phyloP scores from a whole-genome alignment of 176 grass and related monocot species.

The Juncus inflexus region DNA sequence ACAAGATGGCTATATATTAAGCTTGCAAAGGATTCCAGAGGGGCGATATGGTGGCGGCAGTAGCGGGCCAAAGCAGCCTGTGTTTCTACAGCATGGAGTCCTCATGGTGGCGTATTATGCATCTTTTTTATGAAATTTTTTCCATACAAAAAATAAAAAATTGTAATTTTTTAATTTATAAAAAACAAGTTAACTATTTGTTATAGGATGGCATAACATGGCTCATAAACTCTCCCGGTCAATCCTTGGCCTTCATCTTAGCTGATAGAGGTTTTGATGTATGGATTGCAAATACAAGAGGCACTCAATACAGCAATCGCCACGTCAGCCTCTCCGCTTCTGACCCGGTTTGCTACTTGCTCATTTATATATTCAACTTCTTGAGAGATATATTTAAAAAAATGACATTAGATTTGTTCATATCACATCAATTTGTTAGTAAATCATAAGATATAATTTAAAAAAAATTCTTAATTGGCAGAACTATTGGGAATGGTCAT shows the following conservation, averaged over 20 bases:
- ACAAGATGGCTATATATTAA: slow-evolving; percentile 38
- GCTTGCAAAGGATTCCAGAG: slow-evolving; percentile 32
- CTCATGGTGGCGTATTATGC: slow-evolving; percentile 25
- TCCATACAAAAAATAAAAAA: background rate
- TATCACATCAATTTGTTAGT: background rate
- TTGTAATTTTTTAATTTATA: background rate
- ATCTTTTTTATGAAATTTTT: background rate
- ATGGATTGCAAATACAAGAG: slow-evolving; percentile 77
- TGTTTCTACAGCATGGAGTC: slow-evolving; percentile 39
- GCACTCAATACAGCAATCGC: slow-evolving; percentile 60
- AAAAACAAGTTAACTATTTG: too few species aligned
- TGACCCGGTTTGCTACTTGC: slow-evolving; percentile 24
- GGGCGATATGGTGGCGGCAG: slow-evolving; percentile 11
- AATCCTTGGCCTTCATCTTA: slow-evolving; percentile 70
- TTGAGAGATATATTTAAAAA: background rate
- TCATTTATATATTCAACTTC: background rate
- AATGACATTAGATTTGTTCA: background rate
- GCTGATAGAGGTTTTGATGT: slow-evolving; percentile 80
- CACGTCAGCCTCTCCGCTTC: slow-evolving; percentile 47
- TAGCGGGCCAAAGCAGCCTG: slow-evolving; percentile 14
- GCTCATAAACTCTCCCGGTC: slow-evolving; percentile 55
- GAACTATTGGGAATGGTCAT: slow-evolving; percentile 89
- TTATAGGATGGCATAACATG: slow-evolving; percentile 77
- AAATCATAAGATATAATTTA: background rate
- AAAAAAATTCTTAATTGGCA: slow-evolving; percentile 16